Percentiles rank a stretch among this genome's conserved stretches.
phyloP scores from a whole-genome alignment of 352 stramenopile species.

The Thraustochytrium striatum region DNA sequence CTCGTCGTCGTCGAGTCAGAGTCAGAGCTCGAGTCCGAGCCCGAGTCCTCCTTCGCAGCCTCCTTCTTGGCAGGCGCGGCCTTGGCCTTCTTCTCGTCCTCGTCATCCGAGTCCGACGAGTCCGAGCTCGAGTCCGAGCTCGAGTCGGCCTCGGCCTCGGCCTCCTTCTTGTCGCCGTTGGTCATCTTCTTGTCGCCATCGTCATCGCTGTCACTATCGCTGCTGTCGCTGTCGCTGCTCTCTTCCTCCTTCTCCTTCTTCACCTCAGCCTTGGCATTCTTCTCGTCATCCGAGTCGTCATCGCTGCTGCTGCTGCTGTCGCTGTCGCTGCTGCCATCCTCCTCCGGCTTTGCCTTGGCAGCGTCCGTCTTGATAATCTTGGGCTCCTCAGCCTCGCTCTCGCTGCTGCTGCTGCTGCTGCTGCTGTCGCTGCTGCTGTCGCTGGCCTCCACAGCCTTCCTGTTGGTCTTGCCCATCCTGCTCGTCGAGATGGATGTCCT shows the following conservation, averaged over 20 bases:
- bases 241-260: constrained; percentile 34
- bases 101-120: background rate
- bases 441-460: background rate
- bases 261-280: constrained; percentile 31
- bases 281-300: background rate
- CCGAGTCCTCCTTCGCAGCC: constrained; percentile 41
- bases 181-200: constrained; percentile 21
- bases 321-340: background rate
- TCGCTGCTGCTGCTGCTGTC: background rate
- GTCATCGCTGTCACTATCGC: constrained; percentile 21
- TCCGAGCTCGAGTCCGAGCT: constrained; percentile 35
- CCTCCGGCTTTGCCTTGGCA: constrained; percentile 8
- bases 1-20: background rate
- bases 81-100: constrained; percentile 20
- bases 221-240: background rate
- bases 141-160: background rate
- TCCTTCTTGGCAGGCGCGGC: constrained; percentile 53
- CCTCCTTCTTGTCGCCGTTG: background rate
- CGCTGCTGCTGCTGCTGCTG: background rate
- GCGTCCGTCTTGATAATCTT: background rate
- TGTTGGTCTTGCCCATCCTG: constrained; percentile 5
- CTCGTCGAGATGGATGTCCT: background rate
- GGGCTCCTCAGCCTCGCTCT: constrained; percentile 11
- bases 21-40: background rate
- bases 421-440: constrained; percentile 1